phyloP scores from a whole-genome alignment of 176 grass and related monocot species.

The Juncus effusus region DNA sequence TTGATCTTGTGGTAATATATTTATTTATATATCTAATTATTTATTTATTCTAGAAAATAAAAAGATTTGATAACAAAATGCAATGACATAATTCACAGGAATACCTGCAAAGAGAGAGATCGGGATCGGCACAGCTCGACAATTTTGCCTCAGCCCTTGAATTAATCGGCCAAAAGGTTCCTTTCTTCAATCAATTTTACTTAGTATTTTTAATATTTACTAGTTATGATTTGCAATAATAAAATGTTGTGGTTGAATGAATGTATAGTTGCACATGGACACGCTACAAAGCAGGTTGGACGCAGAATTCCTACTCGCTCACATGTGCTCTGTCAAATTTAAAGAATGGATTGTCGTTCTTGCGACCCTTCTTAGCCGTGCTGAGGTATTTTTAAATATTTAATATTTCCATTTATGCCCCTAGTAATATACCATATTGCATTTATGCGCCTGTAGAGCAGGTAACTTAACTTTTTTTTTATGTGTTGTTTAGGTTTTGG shows the following conservation, averaged over 20 bases:
- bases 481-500: slow-evolving; percentile 61
- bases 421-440: background rate
- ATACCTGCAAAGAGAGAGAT: slow-evolving; percentile 94
- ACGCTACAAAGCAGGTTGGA: slow-evolving; percentile 94
- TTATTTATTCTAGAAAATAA: slow-evolving; percentile 8
- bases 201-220: slow-evolving; percentile 8
- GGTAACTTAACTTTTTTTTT: background rate
- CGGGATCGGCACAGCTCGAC: slow-evolving; percentile 74
- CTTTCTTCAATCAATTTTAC: slow-evolving; percentile 10
- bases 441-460: background rate
- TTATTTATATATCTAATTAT: slow-evolving; percentile 2
- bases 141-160: slow-evolving; percentile 97
- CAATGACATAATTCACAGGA: slow-evolving; percentile 50
- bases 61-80: slow-evolving; percentile 21
- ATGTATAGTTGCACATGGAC: slow-evolving; percentile 79
- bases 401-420: slow-evolving; percentile 22
- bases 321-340: slow-evolving; percentile 99
- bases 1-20: slow-evolving; percentile 91
- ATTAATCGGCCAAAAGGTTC: slow-evolving; percentile 97
- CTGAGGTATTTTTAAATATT: slow-evolving; percentile 55
- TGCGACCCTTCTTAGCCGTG: slow-evolving; percentile 78
- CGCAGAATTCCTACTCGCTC: slow-evolving; percentile 93
- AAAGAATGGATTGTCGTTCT: slow-evolving; percentile 98
- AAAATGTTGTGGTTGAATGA: background rate
- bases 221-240: slow-evolving; percentile 6